phyloP scores from a whole-genome alignment of 129 eudicot genomes.

The Flaveria ramosissima region DNA sequence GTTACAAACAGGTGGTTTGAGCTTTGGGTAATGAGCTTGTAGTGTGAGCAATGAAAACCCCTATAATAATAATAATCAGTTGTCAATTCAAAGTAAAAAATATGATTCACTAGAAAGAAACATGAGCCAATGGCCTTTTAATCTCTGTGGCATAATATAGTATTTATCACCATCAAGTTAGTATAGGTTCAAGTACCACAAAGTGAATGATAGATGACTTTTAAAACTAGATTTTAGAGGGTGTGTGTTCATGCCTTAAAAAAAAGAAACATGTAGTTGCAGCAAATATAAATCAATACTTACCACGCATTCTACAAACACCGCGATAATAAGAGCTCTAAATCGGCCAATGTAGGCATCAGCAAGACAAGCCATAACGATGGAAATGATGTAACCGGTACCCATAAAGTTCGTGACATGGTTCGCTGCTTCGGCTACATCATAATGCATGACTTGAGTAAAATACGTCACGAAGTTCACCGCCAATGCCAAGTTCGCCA shows the following conservation, averaged over 20 bases:
- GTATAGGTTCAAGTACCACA: too few relatives aligned
- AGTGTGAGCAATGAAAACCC: slow-evolving; percentile 57
- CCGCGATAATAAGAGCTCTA: slow-evolving; percentile 46
- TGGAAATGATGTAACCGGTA: slow-evolving; percentile 51
- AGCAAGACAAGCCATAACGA: slow-evolving; percentile 61
- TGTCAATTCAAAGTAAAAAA: background rate
- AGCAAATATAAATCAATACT: background rate
- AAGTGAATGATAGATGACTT: too few relatives aligned
- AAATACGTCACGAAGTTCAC: slow-evolving; percentile 69
- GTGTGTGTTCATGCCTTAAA: too few relatives aligned
- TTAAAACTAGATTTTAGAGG: too few relatives aligned
- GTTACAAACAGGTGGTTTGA: slow-evolving; percentile 56
- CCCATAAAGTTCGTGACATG: slow-evolving; percentile 66
- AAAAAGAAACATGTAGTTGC: too few relatives aligned
- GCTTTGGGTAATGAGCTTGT: slow-evolving; percentile 61
- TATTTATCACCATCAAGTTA: too few relatives aligned
- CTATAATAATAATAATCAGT: slow-evolving; percentile 26
- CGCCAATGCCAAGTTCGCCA: slow-evolving; percentile 53
- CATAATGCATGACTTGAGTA: slow-evolving; percentile 58
- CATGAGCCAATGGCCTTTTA: too few relatives aligned
- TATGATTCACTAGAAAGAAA: background rate
- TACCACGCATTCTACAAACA: slow-evolving; percentile 57
- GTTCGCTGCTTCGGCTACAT: slow-evolving; percentile 63
- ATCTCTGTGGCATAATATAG: too few relatives aligned
- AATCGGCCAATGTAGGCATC: slow-evolving; percentile 67